Evolutionary conservation across 768 basidiomycete species (phyloP), one percentile per base, ranked within the genome.

Genomic region (Gloeopeniophorella convolvens): DNA sequence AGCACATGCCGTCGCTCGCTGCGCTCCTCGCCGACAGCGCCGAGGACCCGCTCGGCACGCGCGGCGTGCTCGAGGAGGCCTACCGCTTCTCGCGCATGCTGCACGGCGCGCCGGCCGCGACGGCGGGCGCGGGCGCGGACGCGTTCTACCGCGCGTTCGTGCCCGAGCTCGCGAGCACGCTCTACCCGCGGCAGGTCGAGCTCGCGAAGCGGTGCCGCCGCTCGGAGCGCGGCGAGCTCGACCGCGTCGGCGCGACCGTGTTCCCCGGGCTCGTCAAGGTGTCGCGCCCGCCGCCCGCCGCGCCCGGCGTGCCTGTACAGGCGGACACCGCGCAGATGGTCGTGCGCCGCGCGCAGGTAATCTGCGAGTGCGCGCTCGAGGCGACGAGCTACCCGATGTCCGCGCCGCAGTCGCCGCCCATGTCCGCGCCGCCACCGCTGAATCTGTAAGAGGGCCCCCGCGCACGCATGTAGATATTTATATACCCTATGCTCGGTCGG

Each of bases 191-290:
- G 30, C 85, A 91, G 64, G 83, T 92, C 49, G 90, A 93, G 63
- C 78, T 92, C 35, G 80, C 90, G 37, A 88, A 89, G 64, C 72
- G 89, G 24, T 93, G 90, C 67, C 62, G 85, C 59, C 82, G 72
- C 59, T 85, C 80, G 56, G 90, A 92, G 65, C 65, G 74, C 27
- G 83, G 85, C 5, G 84, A 90, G 42, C 61, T 69, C 3, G 88
- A 91, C 59, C 71, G 76, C 10, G 88, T 92, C 3, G 90, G 90
- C 10, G 81, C 87, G 4, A 89, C 89, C 0, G 79, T 92, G 55
- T 93, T 93, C 64, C 89, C 89, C 2, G 90, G 90, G 2, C 72
- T 92, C 26, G 90, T 91, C 45, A 93, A 93, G 66, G 82, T 91
- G 12, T 77, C 79, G 1, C 72, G 70, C 52, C 72, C 68, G 1